phyloP scores from a whole-genome alignment of 2,329 filamentous ascomycete species.

The Cercospora sp. region DNA sequence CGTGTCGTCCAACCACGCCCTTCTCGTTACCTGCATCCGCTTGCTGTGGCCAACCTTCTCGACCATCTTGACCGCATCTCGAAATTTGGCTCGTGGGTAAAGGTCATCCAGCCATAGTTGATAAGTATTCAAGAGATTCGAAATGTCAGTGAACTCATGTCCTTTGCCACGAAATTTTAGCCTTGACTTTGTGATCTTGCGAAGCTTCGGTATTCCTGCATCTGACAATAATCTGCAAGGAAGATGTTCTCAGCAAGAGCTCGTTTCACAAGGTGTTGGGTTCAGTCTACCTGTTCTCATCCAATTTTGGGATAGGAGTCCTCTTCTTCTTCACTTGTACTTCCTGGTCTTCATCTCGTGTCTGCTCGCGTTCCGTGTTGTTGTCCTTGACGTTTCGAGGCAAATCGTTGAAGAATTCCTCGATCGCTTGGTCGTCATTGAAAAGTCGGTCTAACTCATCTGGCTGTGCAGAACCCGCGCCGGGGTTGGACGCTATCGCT shows the following conservation, averaged over 20 bases:
- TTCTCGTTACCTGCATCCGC: slow-evolving; percentile 69
- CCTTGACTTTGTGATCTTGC: slow-evolving; percentile 65
- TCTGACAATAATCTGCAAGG: slow-evolving; percentile 71
- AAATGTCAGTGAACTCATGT: slow-evolving; percentile 89
- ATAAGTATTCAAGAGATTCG: slow-evolving; percentile 81
- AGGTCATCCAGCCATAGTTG: slow-evolving; percentile 96
- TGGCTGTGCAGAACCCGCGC: slow-evolving; percentile 27
- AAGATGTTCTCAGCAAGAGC: slow-evolving; percentile 2
- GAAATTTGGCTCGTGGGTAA: slow-evolving; percentile 90
- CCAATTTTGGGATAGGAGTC: slow-evolving; percentile 78
- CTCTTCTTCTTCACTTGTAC: slow-evolving; percentile 77
- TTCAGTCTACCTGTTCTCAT: slow-evolving; percentile 66
- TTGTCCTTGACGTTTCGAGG: slow-evolving; percentile 50
- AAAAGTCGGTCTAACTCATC: slow-evolving; percentile 68
- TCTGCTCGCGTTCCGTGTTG: slow-evolving; percentile 43
- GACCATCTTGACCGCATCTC: slow-evolving; percentile 83
- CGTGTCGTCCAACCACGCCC: slow-evolving; percentile 79
- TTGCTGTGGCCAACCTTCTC: slow-evolving; percentile 91
- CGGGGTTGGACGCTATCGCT: slow-evolving; percentile 28
- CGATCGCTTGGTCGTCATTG: slow-evolving; percentile 67
- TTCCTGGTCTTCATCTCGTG: slow-evolving; percentile 77
- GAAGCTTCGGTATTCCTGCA: slow-evolving; percentile 79
- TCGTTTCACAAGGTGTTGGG: background rate
- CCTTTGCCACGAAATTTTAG: slow-evolving; percentile 89
- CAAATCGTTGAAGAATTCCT: slow-evolving; percentile 50